phyloP scores from a whole-genome alignment of 2,329 filamentous ascomycete genomes.

The Trichoderma aggressivum region DNA sequence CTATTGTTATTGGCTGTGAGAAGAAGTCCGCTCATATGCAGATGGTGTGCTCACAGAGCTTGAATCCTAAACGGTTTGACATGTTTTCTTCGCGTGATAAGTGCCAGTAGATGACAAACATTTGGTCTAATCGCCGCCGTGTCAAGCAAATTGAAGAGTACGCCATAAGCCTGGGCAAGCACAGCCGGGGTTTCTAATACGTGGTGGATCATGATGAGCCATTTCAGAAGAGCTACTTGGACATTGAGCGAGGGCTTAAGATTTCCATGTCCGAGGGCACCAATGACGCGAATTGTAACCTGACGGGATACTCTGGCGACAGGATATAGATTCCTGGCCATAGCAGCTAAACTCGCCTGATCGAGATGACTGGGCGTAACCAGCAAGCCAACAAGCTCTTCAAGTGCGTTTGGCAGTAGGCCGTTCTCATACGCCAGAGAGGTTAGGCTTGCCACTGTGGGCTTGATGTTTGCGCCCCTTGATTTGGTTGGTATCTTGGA shows the following conservation, averaged over 20 bases:
- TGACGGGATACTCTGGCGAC: slow-evolving; percentile 58
- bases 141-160: slow-evolving; percentile 78
- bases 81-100: slow-evolving; percentile 77
- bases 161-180: slow-evolving; percentile 67
- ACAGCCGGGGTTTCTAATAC: slow-evolving; percentile 60
- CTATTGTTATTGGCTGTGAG: neutral
- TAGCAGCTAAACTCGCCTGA: slow-evolving; percentile 65
- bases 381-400: slow-evolving; percentile 63
- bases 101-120: slow-evolving; percentile 72
- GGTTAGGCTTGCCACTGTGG: slow-evolving; percentile 60
- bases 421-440: slow-evolving; percentile 66
- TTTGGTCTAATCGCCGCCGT: slow-evolving; percentile 67
- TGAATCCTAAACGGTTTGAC: slow-evolving; percentile 83
- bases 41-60: slow-evolving; percentile 49
- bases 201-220: slow-evolving; percentile 75
- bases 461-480: slow-evolving; percentile 59
- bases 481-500: slow-evolving; percentile 63
- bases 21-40: neutral
- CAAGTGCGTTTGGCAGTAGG: slow-evolving; percentile 57
- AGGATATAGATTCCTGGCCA: slow-evolving; percentile 75
- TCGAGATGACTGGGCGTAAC: slow-evolving; percentile 67
- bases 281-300: slow-evolving; percentile 63
- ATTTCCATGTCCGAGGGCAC: slow-evolving; percentile 72
- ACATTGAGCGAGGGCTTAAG: slow-evolving; percentile 69
- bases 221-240: slow-evolving; percentile 69